Evolutionary conservation across 768 basidiomycete genomes (phyloP).

Genomic region (Boletus sp.): DNA sequence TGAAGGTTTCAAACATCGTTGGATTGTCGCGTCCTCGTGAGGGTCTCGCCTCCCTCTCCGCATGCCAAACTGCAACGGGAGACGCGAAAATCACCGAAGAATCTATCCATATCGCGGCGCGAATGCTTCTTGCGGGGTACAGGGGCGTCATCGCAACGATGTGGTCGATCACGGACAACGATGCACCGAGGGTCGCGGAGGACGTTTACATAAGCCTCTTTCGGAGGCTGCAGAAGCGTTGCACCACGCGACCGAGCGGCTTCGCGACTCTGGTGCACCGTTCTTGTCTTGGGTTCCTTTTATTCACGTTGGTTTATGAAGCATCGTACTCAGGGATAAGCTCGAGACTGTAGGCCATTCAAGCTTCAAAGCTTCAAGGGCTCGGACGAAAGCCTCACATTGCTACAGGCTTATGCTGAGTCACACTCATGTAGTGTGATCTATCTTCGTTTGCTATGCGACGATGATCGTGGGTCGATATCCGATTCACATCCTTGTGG

Average conservation of each 20-base stretch:
- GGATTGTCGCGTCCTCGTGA: constrained; percentile 7
- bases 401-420: too few relatives aligned
- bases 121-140: constrained; percentile 2
- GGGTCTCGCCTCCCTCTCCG: constrained; percentile 27
- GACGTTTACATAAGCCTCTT: neutral
- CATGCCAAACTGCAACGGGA: neutral
- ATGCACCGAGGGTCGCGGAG: neutral
- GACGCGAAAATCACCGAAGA: neutral
- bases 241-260: neutral
- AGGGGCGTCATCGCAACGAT: neutral
- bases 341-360: too few relatives aligned
- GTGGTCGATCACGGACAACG: constrained; percentile 2
- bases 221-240: neutral
- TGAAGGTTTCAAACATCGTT: neutral
- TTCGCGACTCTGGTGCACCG: neutral
- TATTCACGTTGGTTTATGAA: neutral
- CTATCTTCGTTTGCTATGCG: too few relatives aligned
- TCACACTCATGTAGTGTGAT: too few relatives aligned
- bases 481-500: too few relatives aligned
- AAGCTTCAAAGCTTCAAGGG: too few relatives aligned
- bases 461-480: too few relatives aligned
- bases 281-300: neutral
- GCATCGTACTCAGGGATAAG: neutral
- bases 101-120: neutral
- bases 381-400: too few relatives aligned